Evolutionary conservation across 768 basidiomycete species (phyloP), one percentile per base, ranked within the genome.

Genomic region (Lepiota venenata): DNA sequence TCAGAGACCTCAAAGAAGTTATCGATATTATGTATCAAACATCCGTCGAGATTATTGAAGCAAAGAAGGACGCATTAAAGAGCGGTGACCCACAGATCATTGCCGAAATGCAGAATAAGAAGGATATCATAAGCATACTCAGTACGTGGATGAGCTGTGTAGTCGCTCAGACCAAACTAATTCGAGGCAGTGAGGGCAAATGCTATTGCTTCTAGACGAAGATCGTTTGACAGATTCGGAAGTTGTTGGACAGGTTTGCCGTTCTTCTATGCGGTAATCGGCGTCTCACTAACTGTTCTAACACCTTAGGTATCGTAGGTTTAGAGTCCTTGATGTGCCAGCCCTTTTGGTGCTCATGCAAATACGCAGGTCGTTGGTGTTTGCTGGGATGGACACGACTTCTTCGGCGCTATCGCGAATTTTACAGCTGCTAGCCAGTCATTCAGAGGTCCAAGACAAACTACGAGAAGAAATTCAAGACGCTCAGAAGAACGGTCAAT

Each of bases 101-200:
- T 15, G 57, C 58, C 10, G 65, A 72, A 48, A 65, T 71, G 45
- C 70, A 64, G 7, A 65, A 65, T 47, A 72, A 71, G 21, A 74
- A 71, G 48, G 76, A 78, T 57, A 66, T 79, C 35, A 68, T 77
- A 58, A 77, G 73, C 52, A 64, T 74, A 22, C 60, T 77, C 29
- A 55, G 76, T 79, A 58, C 29, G 70, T 50, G 21, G 20, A 38
- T 50, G 15, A 49, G 37, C 25, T 32, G 38, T 10, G 15, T 40
- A 27, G 12, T 52, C 48, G 9, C 32, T 48, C 2, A 5, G 9
- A 43, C 16, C 36, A 36, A 12, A 40, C 45, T 47, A 27, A 39
- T 8, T 18, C 18, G n/a, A 11, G 18, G 21, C 42, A 78, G 76
- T 76, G 55, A 66, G 65, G 52, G 72, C 66, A 1, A 77, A 76